Evolutionary conservation across 176 grass and related monocot species (phyloP).

Genomic region (Cenchrus fungigraminus): DNA sequence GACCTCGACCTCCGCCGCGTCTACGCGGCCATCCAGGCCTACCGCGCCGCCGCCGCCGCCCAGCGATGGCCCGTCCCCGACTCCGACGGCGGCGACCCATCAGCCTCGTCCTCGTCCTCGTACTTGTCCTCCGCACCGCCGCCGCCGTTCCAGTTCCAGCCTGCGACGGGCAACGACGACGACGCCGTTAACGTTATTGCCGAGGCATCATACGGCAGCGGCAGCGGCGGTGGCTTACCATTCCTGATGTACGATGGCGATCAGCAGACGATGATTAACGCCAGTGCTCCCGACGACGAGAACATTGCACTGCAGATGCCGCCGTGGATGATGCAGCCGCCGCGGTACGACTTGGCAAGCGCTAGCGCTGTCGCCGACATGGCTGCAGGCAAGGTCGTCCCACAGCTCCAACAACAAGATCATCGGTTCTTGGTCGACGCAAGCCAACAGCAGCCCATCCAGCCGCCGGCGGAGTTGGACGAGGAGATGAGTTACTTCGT

Average conservation of each 20-base stretch:
- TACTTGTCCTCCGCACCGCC: not conserved
- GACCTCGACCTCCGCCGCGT: not conserved
- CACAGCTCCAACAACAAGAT: not conserved
- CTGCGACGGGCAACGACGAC: not conserved
- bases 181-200: not conserved
- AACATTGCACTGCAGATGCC: not conserved
- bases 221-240: not conserved
- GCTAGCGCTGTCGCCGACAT: not conserved
- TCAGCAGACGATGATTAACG: not conserved
- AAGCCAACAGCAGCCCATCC: not conserved
- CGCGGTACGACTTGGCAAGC: not conserved
- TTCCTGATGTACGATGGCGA: not conserved
- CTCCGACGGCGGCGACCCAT: not conserved
- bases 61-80: not conserved
- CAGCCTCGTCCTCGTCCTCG: no score
- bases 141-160: not conserved
- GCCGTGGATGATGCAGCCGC: not conserved
- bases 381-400: not conserved
- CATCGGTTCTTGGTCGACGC: not conserved
- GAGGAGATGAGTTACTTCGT: constrained; percentile 17
- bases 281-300: not conserved
- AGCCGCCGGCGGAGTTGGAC: not conserved
- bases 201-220: not conserved
- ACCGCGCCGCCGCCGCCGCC: not conserved
- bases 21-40: not conserved